Conservation (phyloP, 2,329 filamentous ascomycete genomes). For the Cladorrhinum sp. region DNA sequence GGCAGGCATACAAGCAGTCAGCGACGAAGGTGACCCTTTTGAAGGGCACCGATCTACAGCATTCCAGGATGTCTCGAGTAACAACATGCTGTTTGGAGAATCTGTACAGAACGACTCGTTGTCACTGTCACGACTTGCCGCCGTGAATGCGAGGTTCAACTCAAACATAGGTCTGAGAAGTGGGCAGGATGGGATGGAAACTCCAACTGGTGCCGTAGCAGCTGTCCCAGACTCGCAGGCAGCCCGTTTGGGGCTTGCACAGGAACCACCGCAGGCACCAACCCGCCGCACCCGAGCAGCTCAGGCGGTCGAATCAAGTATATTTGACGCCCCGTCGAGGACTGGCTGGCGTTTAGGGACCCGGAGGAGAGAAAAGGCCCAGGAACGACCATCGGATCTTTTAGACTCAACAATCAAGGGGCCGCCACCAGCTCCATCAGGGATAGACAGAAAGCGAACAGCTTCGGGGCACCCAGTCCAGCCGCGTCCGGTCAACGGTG, state of each 20-base stretch:
- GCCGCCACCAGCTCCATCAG: constrained; percentile 38
- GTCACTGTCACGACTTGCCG: constrained; percentile 47
- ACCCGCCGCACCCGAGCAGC: constrained; percentile 52
- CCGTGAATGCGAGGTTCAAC: constrained; percentile 46
- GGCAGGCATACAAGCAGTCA: constrained; percentile 37
- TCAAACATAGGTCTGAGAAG: constrained; percentile 36
- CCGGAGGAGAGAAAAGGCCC: constrained; percentile 39
- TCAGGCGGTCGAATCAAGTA: constrained; percentile 49
- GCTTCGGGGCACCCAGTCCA: constrained; percentile 77
- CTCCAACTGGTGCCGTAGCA: constrained; percentile 52
- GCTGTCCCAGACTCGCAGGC: constrained; percentile 35
- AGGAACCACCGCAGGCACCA: constrained; percentile 52
- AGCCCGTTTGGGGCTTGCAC: constrained; percentile 31
- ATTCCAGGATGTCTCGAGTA: constrained; percentile 39
- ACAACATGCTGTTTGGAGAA: constrained; percentile 42
- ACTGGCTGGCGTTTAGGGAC: constrained; percentile 56
- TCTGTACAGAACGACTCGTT: constrained; percentile 53
- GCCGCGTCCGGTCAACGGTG: constrained; percentile 47
- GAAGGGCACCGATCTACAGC: constrained; percentile 42
- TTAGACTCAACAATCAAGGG: constrained; percentile 39
- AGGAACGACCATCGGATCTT: constrained; percentile 45
- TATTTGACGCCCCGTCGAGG: constrained; percentile 59
- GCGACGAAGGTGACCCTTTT: constrained; percentile 50
- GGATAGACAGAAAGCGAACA: constrained; percentile 77
- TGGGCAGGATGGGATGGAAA: constrained; percentile 59